Evolutionary conservation across 805 yeast genomes (phyloP).

Genomic region (Lipomyces yamanashiensis): DNA sequence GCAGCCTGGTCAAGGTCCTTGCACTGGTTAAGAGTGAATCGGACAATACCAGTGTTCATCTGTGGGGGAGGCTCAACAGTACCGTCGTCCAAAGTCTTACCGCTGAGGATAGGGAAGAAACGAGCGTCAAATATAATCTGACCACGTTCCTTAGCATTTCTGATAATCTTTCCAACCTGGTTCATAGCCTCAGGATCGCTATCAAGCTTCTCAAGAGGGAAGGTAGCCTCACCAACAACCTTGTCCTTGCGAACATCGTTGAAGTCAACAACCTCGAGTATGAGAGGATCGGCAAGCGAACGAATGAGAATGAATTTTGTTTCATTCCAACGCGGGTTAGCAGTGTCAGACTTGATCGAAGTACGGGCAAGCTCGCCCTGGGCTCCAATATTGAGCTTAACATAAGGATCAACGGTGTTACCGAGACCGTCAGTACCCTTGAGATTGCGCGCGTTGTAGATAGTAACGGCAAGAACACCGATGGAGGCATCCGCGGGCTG

Average conservation of each 20-base stretch:
- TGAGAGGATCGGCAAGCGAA: slow-evolving; percentile 81
- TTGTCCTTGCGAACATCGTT: slow-evolving; percentile 80
- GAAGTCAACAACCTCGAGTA: slow-evolving; percentile 72
- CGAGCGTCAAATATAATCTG: slow-evolving; percentile 68
- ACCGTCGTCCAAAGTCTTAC: slow-evolving; percentile 68
- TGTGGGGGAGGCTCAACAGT: slow-evolving; percentile 86
- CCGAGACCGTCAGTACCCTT: slow-evolving; percentile 71
- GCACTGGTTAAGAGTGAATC: slow-evolving; percentile 67
- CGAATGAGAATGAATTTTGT: slow-evolving; percentile 69
- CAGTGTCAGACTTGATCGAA: slow-evolving; percentile 66
- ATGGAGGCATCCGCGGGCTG: slow-evolving; percentile 76
- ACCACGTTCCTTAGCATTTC: slow-evolving; percentile 87
- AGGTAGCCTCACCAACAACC: slow-evolving; percentile 73
- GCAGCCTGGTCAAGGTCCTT: slow-evolving; percentile 54
- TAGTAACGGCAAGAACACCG: slow-evolving; percentile 78
- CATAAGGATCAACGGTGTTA: slow-evolving; percentile 88
- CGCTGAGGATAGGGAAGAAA: slow-evolving; percentile 72
- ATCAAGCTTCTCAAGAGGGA: slow-evolving; percentile 70
- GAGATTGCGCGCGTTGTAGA: slow-evolving; percentile 69
- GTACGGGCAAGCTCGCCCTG: slow-evolving; percentile 64
- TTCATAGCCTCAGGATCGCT: slow-evolving; percentile 53
- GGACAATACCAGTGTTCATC: slow-evolving; percentile 88
- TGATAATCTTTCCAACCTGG: slow-evolving; percentile 61
- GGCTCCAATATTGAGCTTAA: slow-evolving; percentile 58
- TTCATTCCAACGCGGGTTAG: slow-evolving; percentile 84